Conservation (phyloP, 768 basidiomycete species). For the Pulveroboletus sp. region DNA sequence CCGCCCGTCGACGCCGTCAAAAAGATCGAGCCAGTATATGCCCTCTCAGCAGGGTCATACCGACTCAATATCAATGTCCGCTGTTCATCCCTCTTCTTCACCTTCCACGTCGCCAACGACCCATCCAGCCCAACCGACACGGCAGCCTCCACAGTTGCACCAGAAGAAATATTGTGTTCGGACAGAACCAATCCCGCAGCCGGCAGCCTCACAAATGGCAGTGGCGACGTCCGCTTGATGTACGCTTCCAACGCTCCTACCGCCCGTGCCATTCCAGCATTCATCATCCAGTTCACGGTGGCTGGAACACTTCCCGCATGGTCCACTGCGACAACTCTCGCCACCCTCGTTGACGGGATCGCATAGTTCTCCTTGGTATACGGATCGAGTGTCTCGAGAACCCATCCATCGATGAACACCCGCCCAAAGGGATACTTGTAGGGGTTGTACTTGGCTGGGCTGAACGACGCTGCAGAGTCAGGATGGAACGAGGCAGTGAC, state of each 20-base stretch:
- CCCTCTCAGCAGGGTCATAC: constrained; percentile 48
- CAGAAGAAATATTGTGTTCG: constrained; percentile 38
- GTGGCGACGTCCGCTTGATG: constrained; percentile 60
- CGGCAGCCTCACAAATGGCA: constrained; percentile 71
- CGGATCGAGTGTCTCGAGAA: constrained; percentile 93
- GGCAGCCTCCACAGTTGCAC: constrained; percentile 34
- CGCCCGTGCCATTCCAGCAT: constrained; percentile 68
- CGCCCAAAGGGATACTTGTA: constrained; percentile 72
- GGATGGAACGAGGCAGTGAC: constrained; percentile 82
- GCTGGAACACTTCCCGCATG: constrained; percentile 83
- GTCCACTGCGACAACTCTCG: constrained; percentile 80
- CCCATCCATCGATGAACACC: constrained; percentile 90
- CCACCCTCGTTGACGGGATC: constrained; percentile 90
- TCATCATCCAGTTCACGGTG: constrained; percentile 83
- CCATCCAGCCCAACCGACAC: constrained; percentile 22
- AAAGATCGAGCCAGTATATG: constrained; percentile 51
- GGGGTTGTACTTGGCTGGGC: constrained; percentile 71
- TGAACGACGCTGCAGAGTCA: constrained; percentile 55
- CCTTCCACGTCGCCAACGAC: constrained; percentile 49
- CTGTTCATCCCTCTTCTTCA: constrained; percentile 57
- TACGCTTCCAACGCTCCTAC: constrained; percentile 74
- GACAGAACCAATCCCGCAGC: constrained; percentile 57
- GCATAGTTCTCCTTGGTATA: constrained; percentile 92
- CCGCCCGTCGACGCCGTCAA: constrained; percentile 32
- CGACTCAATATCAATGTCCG: constrained; percentile 54